Base-by-base conservation (phyloP, 2,329 filamentous ascomycete species). In the Raffaelea albimanens region DNA sequence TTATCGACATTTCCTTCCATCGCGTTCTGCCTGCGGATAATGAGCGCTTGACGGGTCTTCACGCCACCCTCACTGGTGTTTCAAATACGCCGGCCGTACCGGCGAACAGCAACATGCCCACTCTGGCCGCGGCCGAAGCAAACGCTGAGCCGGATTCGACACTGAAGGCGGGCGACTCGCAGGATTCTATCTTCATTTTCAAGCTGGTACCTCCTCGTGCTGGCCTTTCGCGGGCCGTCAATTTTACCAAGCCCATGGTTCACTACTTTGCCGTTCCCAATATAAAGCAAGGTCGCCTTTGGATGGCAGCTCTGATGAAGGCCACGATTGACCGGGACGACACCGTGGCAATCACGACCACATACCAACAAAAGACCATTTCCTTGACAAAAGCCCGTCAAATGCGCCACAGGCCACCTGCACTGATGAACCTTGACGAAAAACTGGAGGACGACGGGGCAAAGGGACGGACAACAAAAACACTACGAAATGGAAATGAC, bases 231-330 rank as follows among this genome's bases (percentile, higher is more conserved):
- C 83, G 88, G 48, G 93, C 89, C 1, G 91, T 98, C 49, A 95
- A 90, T 61, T 98, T 98, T 62, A 98, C 93, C 2, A 96, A 96
- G 63, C 93, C 93, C 4, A 93, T 89, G 9, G 87, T 96, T 36
- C 93, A 98, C 64, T 97, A 96, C 64, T 98, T 98, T 64, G 93
- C 94, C 5, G 89, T 96, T 20, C 90, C 94, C 45, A 95, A 85
- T 57, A 71, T 96, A 50, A 82, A 87, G 57, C 81, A 93, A 60
- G 93, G 93, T 16, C 82, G 93, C 13, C 70, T 94, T 38, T 98
- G 93, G 93, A 98, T 98, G 93, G 93, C 89, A 4, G 93, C 93
- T 5, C 70, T 98, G 45, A 95, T 98, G 87, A 98, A 98, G 68
- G 93, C 93, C 11, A 98, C 93, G 1, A 98, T 98, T 57, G 91